Percentiles rank a stretch among this genome's conserved stretches.
phyloP scores from a whole-genome alignment of 2,329 filamentous ascomycete species.

The Thermoascus crustaceus region DNA sequence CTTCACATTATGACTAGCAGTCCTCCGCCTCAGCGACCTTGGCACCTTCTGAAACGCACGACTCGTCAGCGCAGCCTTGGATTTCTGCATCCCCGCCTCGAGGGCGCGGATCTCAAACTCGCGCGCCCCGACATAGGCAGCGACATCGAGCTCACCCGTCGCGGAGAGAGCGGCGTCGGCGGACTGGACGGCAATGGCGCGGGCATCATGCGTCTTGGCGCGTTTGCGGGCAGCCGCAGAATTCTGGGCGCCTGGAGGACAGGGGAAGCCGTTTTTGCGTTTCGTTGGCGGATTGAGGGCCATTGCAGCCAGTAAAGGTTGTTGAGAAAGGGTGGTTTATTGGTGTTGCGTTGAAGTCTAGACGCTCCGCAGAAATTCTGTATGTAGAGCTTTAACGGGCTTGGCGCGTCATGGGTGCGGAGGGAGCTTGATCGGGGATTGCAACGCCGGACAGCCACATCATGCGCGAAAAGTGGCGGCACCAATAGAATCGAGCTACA shows the following conservation, averaged over 20 bases:
- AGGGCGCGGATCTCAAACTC: conserved; percentile 84
- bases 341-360: background rate
- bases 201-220: conserved; percentile 36
- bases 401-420: conserved; percentile 1
- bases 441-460: background rate
- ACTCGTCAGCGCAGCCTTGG: conserved; percentile 55
- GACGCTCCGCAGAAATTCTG: background rate
- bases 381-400: background rate
- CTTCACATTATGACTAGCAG: conserved; percentile 92
- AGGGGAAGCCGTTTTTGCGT: conserved; percentile 19
- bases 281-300: conserved; percentile 23
- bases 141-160: conserved; percentile 74
- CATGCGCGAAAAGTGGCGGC: too few relatives aligned
- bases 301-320: conserved; percentile 16
- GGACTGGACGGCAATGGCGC: conserved; percentile 37
- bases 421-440: background rate
- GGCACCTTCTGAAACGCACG: conserved; percentile 90
- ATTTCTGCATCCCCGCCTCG: conserved; percentile 69
- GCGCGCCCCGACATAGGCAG: conserved; percentile 73
- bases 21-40: conserved; percentile 71
- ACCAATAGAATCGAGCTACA: too few relatives aligned
- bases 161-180: conserved; percentile 43
- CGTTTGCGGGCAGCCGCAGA: conserved; percentile 30
- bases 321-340: conserved; percentile 2
- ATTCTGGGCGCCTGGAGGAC: conserved; percentile 12